These are phyloP conservation scores for Suhomyces ambrosiae DNA, from an alignment of 1,139 yeast genomes.

Conservation along the genomic window DNA sequence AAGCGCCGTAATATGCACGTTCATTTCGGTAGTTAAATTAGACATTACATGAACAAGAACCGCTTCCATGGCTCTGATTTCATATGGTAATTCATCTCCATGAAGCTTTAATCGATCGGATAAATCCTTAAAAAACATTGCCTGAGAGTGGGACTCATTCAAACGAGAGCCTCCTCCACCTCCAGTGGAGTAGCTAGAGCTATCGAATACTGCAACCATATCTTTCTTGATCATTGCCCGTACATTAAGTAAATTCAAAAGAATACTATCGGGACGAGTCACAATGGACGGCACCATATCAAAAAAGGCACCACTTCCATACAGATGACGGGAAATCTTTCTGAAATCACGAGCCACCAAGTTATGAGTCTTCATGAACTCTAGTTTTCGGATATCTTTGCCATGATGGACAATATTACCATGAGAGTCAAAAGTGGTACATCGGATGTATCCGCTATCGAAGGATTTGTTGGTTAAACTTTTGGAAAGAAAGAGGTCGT, in stretches of 20 bases:
- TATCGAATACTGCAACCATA: conserved; percentile 44
- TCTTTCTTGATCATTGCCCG: conserved; percentile 46
- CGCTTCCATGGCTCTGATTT: conserved; percentile 47
- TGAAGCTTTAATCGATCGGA: conserved; percentile 27
- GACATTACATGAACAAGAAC: conserved; percentile 42
- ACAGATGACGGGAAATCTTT: conserved; percentile 36
- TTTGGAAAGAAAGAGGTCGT: conserved; percentile 27
- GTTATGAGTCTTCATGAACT: conserved; percentile 40
- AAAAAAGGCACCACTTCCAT: conserved; percentile 16
- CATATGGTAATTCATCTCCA: conserved; percentile 40
- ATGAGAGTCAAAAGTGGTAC: conserved; percentile 54
- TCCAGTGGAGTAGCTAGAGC: conserved; percentile 21
- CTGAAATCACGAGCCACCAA: conserved; percentile 46
- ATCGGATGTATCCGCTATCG: conserved; percentile 44
- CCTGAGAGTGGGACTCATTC: conserved; percentile 42
- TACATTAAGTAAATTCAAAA: conserved; percentile 43
- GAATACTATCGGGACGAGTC: conserved; percentile 39
- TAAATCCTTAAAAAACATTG: conserved; percentile 37
- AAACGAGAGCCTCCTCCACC: conserved; percentile 26
- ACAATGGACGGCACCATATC: conserved; percentile 50
- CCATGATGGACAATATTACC: conserved; percentile 46
- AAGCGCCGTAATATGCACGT: conserved; percentile 45
- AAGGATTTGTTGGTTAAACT: conserved; percentile 23
- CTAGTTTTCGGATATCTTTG: conserved; percentile 37
- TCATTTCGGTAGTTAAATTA: conserved; percentile 45